These are phyloP conservation scores for Acanthamoeba triangularis DNA, from an alignment of 208 protist species.

Conservation along the genomic window DNA sequence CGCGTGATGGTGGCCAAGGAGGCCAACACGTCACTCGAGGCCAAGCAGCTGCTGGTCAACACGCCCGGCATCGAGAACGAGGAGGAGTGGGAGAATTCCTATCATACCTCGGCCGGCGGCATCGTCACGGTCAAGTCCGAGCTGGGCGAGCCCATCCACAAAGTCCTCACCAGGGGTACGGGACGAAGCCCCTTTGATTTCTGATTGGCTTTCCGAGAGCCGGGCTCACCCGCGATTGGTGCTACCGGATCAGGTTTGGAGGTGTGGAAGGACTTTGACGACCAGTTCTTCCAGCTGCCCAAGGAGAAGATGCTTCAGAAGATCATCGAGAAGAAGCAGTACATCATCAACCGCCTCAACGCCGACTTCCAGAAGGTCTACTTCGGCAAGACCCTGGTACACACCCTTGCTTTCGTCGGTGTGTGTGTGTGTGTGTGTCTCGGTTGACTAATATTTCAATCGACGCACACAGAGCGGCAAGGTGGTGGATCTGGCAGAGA, in stretches of 20 bases:
- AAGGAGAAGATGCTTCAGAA: conserved; percentile 83
- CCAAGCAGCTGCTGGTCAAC: conserved; percentile 89
- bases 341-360: conserved; percentile 91
- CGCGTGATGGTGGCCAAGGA: conserved; percentile 91
- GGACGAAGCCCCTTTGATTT: background rate
- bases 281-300: conserved; percentile 88
- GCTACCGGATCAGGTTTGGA: conserved; percentile 18
- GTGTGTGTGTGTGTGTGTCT: background rate
- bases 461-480: conserved; percentile 78
- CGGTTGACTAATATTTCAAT: background rate
- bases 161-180: conserved; percentile 88
- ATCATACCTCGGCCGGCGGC: conserved; percentile 87
- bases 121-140: conserved; percentile 91
- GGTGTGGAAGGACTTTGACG: conserved; percentile 88
- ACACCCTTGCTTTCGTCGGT: background rate
- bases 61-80: conserved; percentile 85
- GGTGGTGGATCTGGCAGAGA: conserved; percentile 85
- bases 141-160: conserved; percentile 93
- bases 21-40: conserved; percentile 83
- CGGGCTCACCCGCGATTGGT: background rate
- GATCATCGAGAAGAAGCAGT: conserved; percentile 85
- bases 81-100: conserved; percentile 89
- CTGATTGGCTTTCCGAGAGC: conserved; percentile 78
- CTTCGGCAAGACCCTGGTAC: conserved; percentile 69
- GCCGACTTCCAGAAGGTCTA: conserved; percentile 91